Evolutionary conservation across 257 asterid species (phyloP).

Genomic region (Hygrophila difformis): DNA sequence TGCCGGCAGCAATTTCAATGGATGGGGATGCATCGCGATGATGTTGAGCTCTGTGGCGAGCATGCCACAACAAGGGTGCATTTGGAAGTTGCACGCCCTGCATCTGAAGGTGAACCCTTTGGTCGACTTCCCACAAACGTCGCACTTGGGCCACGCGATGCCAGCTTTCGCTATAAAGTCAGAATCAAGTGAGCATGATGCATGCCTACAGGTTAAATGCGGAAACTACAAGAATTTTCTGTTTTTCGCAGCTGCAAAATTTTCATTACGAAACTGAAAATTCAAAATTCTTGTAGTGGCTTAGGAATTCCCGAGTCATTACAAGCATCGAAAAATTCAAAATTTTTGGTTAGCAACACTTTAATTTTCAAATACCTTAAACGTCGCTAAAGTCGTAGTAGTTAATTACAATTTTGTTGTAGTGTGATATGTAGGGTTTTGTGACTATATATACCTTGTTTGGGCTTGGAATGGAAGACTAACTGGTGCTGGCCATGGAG

Average conservation of each 20-base stretch:
- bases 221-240: too few relatives aligned
- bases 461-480: slow-evolving; percentile 58
- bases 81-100: slow-evolving; percentile 75
- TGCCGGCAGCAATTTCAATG: slow-evolving; percentile 39
- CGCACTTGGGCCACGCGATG: slow-evolving; percentile 63
- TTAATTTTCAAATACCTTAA: too few relatives aligned
- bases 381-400: too few relatives aligned
- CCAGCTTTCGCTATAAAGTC: slow-evolving; percentile 52
- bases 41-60: slow-evolving; percentile 38
- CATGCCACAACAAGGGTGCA: slow-evolving; percentile 92
- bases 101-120: slow-evolving; percentile 75
- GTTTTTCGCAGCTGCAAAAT: too few relatives aligned
- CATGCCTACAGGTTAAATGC: too few relatives aligned
- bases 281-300: too few relatives aligned
- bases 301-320: too few relatives aligned
- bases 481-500: slow-evolving; percentile 82
- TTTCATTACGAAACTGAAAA: too few relatives aligned
- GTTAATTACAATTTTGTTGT: too few relatives aligned
- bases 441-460: slow-evolving; percentile 29
- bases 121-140: slow-evolving; percentile 50
- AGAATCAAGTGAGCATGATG: too few relatives aligned
- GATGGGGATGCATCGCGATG: slow-evolving; percentile 40
- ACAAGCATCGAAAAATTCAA: background rate
- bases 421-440: too few relatives aligned
- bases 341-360: too few relatives aligned